Percentiles rank a stretch among this genome's conserved stretches.
Evolutionary conservation across 2,329 filamentous ascomycete genomes (phyloP).

Genomic region (Ophiostoma sp.): DNA sequence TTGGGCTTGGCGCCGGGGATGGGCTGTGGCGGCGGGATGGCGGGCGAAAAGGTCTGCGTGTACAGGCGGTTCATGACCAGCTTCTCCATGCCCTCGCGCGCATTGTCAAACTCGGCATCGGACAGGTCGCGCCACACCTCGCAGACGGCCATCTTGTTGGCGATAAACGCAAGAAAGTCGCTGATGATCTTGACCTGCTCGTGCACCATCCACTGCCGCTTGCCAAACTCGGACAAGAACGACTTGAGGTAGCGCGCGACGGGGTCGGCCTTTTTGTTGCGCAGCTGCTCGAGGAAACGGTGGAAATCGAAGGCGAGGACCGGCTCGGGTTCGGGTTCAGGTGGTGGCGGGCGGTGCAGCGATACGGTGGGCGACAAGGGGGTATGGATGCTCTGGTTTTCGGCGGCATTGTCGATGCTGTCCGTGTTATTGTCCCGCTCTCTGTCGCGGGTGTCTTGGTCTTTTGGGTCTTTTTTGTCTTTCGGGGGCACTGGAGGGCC

Average conservation of each 20-base stretch:
- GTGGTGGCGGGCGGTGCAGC: constrained; percentile 60
- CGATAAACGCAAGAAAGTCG: constrained; percentile 93
- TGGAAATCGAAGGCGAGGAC: constrained; percentile 94
- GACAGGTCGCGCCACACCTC: constrained; percentile 96
- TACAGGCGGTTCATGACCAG: constrained; percentile 98
- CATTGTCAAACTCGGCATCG: constrained; percentile 96
- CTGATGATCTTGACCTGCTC: constrained; percentile 98
- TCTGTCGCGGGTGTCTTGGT: not conserved
- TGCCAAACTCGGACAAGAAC: constrained; percentile 89
- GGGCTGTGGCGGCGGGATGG: constrained; percentile 75
- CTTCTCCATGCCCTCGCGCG: constrained; percentile 98
- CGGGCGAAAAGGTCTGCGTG: constrained; percentile 90
- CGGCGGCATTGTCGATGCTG: constrained; percentile 17
- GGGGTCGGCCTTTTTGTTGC: constrained; percentile 95
- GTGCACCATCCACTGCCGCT: constrained; percentile 99
- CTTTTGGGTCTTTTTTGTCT: constrained; percentile 35
- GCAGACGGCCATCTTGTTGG: constrained; percentile 95
- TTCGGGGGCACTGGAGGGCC: constrained; percentile 57
- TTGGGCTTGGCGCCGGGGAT: constrained; percentile 63
- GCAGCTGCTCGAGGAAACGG: constrained; percentile 88
- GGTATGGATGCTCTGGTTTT: constrained; percentile 22
- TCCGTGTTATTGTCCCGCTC: constrained; percentile 31
- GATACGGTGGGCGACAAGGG: constrained; percentile 47
- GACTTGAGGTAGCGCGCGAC: constrained; percentile 94
- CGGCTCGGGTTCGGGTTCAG: constrained; percentile 73